These are phyloP conservation scores for Oryza australiensis DNA, from an alignment of 176 grass and related monocot genomes.

Conservation along the genomic window DNA sequence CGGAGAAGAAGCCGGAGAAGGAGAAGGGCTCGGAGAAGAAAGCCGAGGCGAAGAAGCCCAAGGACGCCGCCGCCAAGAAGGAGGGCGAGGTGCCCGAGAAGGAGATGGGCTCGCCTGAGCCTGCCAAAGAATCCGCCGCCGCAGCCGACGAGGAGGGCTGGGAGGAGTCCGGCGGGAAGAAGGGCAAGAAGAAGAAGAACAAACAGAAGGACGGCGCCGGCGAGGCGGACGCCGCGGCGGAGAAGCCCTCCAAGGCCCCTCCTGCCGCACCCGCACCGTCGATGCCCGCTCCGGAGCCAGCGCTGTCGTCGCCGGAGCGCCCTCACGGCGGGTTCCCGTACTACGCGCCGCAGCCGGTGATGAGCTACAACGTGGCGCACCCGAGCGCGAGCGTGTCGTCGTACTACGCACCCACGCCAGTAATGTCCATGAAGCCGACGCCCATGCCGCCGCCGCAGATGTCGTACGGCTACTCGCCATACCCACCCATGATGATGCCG, in stretches of 20 bases:
- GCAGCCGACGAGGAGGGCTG: slow-evolving; percentile 29
- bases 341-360: slow-evolving; percentile 58
- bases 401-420: slow-evolving; percentile 65
- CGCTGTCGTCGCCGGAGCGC: slow-evolving; percentile 6
- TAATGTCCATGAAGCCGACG: slow-evolving; percentile 9
- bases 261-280: not conserved
- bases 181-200: slow-evolving; percentile 60
- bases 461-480: slow-evolving; percentile 36
- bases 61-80: slow-evolving; percentile 14
- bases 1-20: slow-evolving; percentile 41
- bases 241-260: slow-evolving; percentile 2
- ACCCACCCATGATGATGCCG: slow-evolving; percentile 23
- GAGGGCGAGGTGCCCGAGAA: slow-evolving; percentile 23
- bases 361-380: slow-evolving; percentile 71
- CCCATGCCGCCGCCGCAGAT: slow-evolving; percentile 32
- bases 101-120: slow-evolving; percentile 32
- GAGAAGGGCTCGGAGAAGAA: slow-evolving; percentile 28
- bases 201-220: slow-evolving; percentile 26
- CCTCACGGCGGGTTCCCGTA: slow-evolving; percentile 32
- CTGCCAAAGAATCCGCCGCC: slow-evolving; percentile 20
- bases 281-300: not conserved
- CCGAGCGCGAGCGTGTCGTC: slow-evolving; percentile 63
- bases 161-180: slow-evolving; percentile 43
- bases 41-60: slow-evolving; percentile 32
- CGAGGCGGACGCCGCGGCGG: slow-evolving; percentile 1